A percentile compares a stretch with the other conserved stretches of the same genome.
phyloP scores from a whole-genome alignment of 768 basidiomycete genomes.

The Pleurotus tuoliensis region DNA sequence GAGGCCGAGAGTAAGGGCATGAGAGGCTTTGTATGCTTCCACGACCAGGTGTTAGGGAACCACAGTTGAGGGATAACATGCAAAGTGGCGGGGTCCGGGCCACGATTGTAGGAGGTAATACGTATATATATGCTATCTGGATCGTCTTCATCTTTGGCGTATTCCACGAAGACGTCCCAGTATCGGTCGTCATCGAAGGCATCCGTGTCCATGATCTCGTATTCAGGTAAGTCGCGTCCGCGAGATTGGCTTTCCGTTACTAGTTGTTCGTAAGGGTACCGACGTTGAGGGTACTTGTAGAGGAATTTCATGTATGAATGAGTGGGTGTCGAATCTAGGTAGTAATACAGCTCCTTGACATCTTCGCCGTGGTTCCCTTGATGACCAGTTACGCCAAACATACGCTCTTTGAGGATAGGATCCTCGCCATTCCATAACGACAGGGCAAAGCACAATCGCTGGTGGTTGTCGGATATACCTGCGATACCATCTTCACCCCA shows the following conservation, averaged over 20 bases:
- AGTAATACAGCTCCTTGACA: slow-evolving; percentile 98
- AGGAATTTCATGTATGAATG: slow-evolving; percentile 99
- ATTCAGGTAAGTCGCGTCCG: slow-evolving; percentile 83
- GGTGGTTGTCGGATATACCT: slow-evolving; percentile 96
- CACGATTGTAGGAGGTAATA: slow-evolving; percentile 95
- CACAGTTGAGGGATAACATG: slow-evolving; percentile 95
- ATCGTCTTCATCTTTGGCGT: slow-evolving; percentile 94
- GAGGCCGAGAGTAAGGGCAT: slow-evolving; percentile 61
- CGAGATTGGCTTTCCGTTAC: slow-evolving; percentile 81
- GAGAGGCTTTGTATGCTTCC: slow-evolving; percentile 66
- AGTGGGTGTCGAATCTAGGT: slow-evolving; percentile 96
- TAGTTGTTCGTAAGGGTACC: slow-evolving; percentile 92
- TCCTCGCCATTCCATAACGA: slow-evolving; percentile 95
- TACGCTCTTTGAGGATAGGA: slow-evolving; percentile 91
- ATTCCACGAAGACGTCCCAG: slow-evolving; percentile 98
- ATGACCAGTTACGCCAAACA: slow-evolving; percentile 95
- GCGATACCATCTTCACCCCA: slow-evolving; percentile 99
- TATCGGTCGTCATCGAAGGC: slow-evolving; percentile 90
- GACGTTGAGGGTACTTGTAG: slow-evolving; percentile 96
- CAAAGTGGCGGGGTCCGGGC: slow-evolving; percentile 89
- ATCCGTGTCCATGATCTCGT: slow-evolving; percentile 90
- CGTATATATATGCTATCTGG: slow-evolving; percentile 87
- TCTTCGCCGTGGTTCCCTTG: slow-evolving; percentile 99
- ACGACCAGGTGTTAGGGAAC: slow-evolving; percentile 99
- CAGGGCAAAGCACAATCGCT: slow-evolving; percentile 85